These are phyloP conservation scores for Picea sitchensis DNA, from an alignment of 75 land plant species.

Conservation along the genomic window DNA sequence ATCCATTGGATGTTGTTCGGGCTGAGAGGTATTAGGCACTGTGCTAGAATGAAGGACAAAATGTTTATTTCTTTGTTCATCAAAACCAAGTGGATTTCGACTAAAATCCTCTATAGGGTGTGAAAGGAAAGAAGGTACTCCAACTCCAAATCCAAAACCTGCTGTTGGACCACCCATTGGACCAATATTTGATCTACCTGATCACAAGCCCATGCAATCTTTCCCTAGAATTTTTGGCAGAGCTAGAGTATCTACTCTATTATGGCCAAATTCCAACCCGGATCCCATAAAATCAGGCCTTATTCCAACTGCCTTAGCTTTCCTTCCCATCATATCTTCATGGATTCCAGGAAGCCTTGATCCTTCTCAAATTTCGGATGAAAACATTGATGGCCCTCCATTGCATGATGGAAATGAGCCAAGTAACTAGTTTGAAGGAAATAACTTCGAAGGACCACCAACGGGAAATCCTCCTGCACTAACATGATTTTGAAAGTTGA, in stretches of 20 bases:
- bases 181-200: constrained; percentile 27
- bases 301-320: constrained; percentile 15
- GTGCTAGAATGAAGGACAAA: constrained; percentile 6
- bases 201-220: constrained; percentile 22
- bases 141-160: constrained; percentile 16
- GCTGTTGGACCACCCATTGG: constrained; percentile 19
- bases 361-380: constrained; percentile 16
- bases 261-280: constrained; percentile 30
- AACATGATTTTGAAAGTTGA: not conserved
- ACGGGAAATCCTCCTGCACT: not conserved
- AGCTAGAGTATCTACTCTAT: constrained; percentile 28
- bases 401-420: constrained; percentile 4
- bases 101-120: constrained; percentile 25
- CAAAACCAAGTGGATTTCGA: constrained; percentile 29
- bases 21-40: constrained; percentile 15
- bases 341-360: constrained; percentile 16
- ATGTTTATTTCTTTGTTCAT: constrained; percentile 16
- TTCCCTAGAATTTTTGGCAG: constrained; percentile 44
- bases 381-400: constrained; percentile 12
- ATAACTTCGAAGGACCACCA: constrained; percentile 21
- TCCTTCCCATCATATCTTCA: constrained; percentile 30
- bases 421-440: constrained; percentile 18
- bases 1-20: constrained; percentile 20
- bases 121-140: constrained; percentile 17
- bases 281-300: constrained; percentile 28